phyloP scores from a whole-genome alignment of 805 yeast genomes.

The Ogataea paraovalis region DNA sequence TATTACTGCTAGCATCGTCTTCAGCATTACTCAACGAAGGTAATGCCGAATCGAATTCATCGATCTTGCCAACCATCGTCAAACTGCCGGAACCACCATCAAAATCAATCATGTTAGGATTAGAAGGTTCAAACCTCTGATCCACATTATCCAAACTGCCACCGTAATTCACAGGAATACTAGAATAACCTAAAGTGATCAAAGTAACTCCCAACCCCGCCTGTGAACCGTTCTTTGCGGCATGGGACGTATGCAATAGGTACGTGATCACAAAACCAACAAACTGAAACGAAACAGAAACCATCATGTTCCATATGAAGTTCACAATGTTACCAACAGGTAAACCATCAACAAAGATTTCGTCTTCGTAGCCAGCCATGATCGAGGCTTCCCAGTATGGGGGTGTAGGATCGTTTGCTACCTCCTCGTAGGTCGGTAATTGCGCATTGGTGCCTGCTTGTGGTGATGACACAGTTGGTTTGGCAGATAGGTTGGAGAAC shows the following conservation, averaged over 20 bases:
- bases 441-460: slow-evolving; percentile 47
- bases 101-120: slow-evolving; percentile 54
- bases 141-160: slow-evolving; percentile 19
- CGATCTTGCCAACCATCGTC: slow-evolving; percentile 24
- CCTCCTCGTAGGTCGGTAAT: slow-evolving; percentile 89
- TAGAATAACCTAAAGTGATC: slow-evolving; percentile 60
- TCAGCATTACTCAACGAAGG: slow-evolving; percentile 8
- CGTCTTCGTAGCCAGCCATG: slow-evolving; percentile 79
- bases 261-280: slow-evolving; percentile 91
- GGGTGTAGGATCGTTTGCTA: slow-evolving; percentile 89
- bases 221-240: slow-evolving; percentile 92
- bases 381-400: slow-evolving; percentile 95
- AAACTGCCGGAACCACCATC: slow-evolving; percentile 21
- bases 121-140: slow-evolving; percentile 46
- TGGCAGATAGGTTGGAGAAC: slow-evolving; percentile 85
- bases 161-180: slow-evolving; percentile 41
- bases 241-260: slow-evolving; percentile 91
- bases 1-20: slow-evolving; percentile 6
- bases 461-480: slow-evolving; percentile 52
- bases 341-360: slow-evolving; percentile 87
- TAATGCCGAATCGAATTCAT: slow-evolving; percentile 24
- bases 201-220: slow-evolving; percentile 88
- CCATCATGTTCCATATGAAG: slow-evolving; percentile 84
- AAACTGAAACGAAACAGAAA: slow-evolving; percentile 88
- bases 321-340: slow-evolving; percentile 93